phyloP scores from a whole-genome alignment of 495 filamentous ascomycete species.

The Neurospora africana region DNA sequence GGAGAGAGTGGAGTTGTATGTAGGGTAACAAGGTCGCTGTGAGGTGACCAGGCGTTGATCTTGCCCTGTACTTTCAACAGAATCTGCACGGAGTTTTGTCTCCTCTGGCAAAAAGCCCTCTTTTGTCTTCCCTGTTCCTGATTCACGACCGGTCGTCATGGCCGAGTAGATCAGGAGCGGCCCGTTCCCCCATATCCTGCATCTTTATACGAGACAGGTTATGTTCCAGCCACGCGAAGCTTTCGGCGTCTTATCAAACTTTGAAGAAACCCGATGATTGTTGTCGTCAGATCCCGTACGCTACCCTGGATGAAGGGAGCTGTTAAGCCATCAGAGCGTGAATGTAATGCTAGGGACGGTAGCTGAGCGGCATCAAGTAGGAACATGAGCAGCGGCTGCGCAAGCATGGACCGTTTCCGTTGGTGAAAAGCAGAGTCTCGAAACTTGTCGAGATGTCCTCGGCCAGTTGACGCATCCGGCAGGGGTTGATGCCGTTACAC shows the following conservation, averaged over 20 bases:
- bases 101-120: not conserved
- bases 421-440: not conserved
- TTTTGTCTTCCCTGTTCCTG: not conserved
- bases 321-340: not conserved
- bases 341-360: not conserved
- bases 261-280: not conserved
- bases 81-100: not conserved
- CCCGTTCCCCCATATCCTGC: not conserved
- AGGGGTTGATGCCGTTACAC: not conserved
- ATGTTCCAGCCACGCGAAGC: not conserved
- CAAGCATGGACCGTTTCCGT: not conserved
- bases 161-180: not conserved
- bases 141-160: not conserved
- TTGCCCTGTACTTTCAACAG: not conserved
- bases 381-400: not conserved
- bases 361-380: not conserved
- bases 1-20: not conserved
- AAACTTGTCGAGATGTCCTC: not conserved
- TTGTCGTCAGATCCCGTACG: not conserved
- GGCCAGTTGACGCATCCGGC: not conserved
- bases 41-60: slow-evolving; percentile 8
- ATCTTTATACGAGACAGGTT: not conserved
- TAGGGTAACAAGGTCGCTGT: slow-evolving; percentile 12
- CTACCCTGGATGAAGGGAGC: not conserved
- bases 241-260: not conserved